These are phyloP conservation scores for Penicillium nucicola DNA, from an alignment of 495 filamentous ascomycete genomes.

Conservation along the genomic window DNA sequence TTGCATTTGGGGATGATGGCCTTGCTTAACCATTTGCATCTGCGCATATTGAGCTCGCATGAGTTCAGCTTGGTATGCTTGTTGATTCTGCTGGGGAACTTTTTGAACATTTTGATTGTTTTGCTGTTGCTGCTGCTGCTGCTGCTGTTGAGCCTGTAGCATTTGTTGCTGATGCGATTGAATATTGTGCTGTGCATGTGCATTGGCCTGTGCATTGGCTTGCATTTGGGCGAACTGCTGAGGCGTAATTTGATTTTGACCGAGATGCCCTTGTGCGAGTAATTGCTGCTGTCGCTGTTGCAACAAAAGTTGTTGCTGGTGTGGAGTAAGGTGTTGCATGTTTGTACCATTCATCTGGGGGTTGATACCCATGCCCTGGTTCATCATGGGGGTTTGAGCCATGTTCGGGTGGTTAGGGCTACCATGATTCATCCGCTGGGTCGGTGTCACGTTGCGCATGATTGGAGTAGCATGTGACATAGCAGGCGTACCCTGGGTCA, in stretches of 20 bases:
- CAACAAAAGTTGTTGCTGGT: slow-evolving; percentile 44
- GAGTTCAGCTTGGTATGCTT: slow-evolving; percentile 45
- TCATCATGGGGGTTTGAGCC: slow-evolving; percentile 56
- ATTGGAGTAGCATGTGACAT: slow-evolving; percentile 70
- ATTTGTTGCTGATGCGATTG: slow-evolving; percentile 44
- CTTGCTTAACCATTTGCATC: slow-evolving; percentile 41
- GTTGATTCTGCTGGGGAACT: slow-evolving; percentile 37
- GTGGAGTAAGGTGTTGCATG: slow-evolving; percentile 32
- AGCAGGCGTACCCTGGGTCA: slow-evolving; percentile 74
- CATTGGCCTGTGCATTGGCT: slow-evolving; percentile 42
- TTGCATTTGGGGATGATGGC: slow-evolving; percentile 30
- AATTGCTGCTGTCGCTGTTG: slow-evolving; percentile 52
- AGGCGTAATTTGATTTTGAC: slow-evolving; percentile 40
- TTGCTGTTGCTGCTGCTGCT: slow-evolving; percentile 41
- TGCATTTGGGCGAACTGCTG: slow-evolving; percentile 46
- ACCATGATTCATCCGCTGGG: slow-evolving; percentile 67
- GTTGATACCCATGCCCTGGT: slow-evolving; percentile 47
- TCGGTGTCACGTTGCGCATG: slow-evolving; percentile 66
- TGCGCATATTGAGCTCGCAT: slow-evolving; percentile 41
- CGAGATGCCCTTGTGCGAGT: slow-evolving; percentile 44
- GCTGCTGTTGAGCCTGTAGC: slow-evolving; percentile 45
- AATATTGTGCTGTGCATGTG: slow-evolving; percentile 55
- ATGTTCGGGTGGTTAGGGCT: slow-evolving; percentile 63
- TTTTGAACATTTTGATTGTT: slow-evolving; percentile 35
- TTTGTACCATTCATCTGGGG: slow-evolving; percentile 33